A percentile compares a stretch with the other conserved stretches of the same genome.
These are phyloP conservation scores for Moniliophthora roreri DNA, from an alignment of 1,284 basidiomycete genomes.

Conservation along the genomic window DNA sequence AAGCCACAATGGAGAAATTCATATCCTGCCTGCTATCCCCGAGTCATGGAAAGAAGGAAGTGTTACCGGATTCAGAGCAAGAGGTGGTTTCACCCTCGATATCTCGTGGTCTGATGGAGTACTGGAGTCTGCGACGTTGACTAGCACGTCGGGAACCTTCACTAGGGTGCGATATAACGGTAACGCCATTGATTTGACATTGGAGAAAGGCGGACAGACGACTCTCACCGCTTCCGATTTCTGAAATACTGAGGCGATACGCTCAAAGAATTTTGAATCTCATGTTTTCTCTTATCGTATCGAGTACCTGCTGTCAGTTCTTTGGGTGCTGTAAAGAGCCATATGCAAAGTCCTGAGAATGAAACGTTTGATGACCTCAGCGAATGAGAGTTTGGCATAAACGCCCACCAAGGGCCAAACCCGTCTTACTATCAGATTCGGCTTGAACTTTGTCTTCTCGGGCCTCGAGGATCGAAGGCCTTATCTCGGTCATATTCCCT, in stretches of 20 bases:
- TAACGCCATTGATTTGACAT: conserved; percentile 2
- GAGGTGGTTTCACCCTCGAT: conserved; percentile 17
- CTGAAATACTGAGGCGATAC: neutral
- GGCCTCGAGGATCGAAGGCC: no score
- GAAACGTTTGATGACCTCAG: no score
- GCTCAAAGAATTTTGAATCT: no score
- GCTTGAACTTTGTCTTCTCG: no score
- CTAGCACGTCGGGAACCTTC: conserved; percentile 8
- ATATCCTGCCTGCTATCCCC: conserved; percentile 20
- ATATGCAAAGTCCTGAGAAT: no score
- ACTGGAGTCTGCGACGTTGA: conserved; percentile 11
- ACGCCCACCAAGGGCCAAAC: no score
- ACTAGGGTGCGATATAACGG: conserved; percentile 11
- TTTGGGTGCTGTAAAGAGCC: no score
- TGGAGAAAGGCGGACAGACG: neutral
- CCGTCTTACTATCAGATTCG: no score
- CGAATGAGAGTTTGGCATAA: no score
- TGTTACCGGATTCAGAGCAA: conserved; percentile 17
- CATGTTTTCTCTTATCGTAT: no score
- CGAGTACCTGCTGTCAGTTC: no score
- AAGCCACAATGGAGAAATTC: conserved; percentile 20
- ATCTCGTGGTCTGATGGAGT: conserved; percentile 14
- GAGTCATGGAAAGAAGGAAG: conserved; percentile 12
- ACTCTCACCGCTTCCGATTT: conserved; percentile 1
- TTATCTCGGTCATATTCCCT: no score